Evolutionary conservation across 2,329 filamentous ascomycete genomes (phyloP).

Genomic region (Scedosporium minutisporum): DNA sequence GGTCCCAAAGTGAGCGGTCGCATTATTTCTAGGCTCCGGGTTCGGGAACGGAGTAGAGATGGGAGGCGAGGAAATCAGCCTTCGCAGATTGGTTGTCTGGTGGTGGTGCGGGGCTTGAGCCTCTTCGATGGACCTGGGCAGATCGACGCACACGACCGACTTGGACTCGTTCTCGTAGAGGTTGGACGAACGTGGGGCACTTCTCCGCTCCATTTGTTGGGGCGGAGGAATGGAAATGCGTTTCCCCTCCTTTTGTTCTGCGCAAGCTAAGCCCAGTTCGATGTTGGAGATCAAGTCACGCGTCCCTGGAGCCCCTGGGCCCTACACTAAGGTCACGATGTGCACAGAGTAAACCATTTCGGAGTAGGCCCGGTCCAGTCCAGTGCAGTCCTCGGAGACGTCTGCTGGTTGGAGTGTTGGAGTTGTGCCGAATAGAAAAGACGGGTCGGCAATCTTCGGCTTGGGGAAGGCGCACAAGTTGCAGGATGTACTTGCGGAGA

Average conservation of each 20-base stretch:
- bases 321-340: too few species aligned
- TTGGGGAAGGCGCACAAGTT: background rate
- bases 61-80: slow-evolving; percentile 32
- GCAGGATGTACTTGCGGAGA: background rate
- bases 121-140: slow-evolving; percentile 59
- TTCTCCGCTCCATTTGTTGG: background rate
- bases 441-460: slow-evolving; percentile 6
- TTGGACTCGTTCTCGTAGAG: slow-evolving; percentile 23
- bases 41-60: slow-evolving; percentile 5
- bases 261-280: too few species aligned
- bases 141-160: slow-evolving; percentile 53
- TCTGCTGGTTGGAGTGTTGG: too few species aligned
- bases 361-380: too few species aligned
- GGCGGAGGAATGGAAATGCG: background rate
- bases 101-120: slow-evolving; percentile 43
- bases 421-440: background rate
- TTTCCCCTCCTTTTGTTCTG: too few species aligned
- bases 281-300: too few species aligned
- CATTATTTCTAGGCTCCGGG: slow-evolving; percentile 1
- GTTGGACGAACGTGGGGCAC: slow-evolving; percentile 15
- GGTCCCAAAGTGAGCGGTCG: background rate
- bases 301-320: too few species aligned
- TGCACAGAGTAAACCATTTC: too few species aligned
- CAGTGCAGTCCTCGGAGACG: too few species aligned
- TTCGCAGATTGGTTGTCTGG: slow-evolving; percentile 22